Base-by-base conservation (phyloP, 345 rosid genomes). In the Mangifera indica region DNA sequence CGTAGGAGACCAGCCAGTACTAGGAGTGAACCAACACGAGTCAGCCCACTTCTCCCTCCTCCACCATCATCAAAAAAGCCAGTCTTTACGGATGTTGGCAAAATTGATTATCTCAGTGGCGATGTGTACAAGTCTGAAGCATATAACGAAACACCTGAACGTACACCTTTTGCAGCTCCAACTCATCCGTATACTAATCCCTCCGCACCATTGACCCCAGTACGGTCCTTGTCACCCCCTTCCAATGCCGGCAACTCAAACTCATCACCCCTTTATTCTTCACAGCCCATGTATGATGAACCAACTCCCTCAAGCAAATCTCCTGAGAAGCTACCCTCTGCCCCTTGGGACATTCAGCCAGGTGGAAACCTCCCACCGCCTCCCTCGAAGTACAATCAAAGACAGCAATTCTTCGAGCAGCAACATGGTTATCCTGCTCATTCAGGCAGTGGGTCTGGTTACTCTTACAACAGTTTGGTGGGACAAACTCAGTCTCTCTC, bases 81-180 rank as follows among this genome's bases (percentile, higher is more conserved):
- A 53, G 88, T 87, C 55, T 75, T 71, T 34, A 65, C 71, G 42
- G 87, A 85, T 42, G 73, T 91, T n/a, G 80, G 81, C 46, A 10
- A 76, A 67, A 62, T 85, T 66, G 98, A 94, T 78, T 94, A 81
- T 79, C 98, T 94, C 78, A 94, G 98, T 75, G 98, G 98, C 15
- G 97, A 94, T 65, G 67, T 66, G 63, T 94, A 88, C 86, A 87
- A 83, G 74, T 84, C 86, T 34, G 87, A 80, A 73, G 91, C 67
- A 59, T 72, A 81, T 61, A 72, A 87, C 4, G 83, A 69, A 60
- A 66, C 61, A 67, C 56, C 77, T 57, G 80, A 75, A 78, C 73
- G 80, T 5, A 5, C 77, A 9, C 78, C 89, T 46, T 74, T 70
- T 25, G 72, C 81, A 0, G 81, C 75, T 72, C 82, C 79, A 53